Evolutionary conservation across 495 filamentous ascomycete genomes (phyloP).

Genomic region (Penicillium soppii): DNA sequence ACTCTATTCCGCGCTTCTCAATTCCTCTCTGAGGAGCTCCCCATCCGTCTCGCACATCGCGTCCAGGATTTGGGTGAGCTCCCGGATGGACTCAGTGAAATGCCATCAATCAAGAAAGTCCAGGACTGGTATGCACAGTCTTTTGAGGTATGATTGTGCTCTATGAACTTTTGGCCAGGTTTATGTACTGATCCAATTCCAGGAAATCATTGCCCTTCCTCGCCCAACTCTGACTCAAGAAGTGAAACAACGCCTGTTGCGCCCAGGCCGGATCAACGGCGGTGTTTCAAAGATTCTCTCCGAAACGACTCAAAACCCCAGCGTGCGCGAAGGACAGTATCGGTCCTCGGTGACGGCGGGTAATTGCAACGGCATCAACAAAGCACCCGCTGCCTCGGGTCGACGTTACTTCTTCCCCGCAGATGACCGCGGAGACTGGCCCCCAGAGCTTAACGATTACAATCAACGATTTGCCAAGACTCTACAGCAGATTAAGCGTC

Average conservation of each 20-base stretch:
- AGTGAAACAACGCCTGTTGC: constrained; percentile 74
- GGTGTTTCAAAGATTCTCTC: constrained; percentile 65
- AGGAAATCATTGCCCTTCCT: constrained; percentile 89
- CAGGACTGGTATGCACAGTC: constrained; percentile 99
- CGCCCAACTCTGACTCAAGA: constrained; percentile 74
- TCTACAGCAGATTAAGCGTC: constrained; percentile 86
- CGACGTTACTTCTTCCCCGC: constrained; percentile 89
- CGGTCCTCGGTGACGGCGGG: constrained; percentile 59
- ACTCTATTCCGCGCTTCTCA: constrained; percentile 97
- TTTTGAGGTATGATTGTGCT: constrained; percentile 72
- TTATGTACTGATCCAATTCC: constrained; percentile 8
- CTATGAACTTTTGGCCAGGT: not conserved
- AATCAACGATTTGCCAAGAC: constrained; percentile 85
- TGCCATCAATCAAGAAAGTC: constrained; percentile 94
- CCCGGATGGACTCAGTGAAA: constrained; percentile 96
- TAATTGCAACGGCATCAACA: constrained; percentile 50
- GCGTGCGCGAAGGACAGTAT: constrained; percentile 84
- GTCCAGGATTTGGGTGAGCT: constrained; percentile 89
- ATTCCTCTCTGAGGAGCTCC: constrained; percentile 96
- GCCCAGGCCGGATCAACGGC: constrained; percentile 63
- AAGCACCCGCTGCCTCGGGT: constrained; percentile 32
- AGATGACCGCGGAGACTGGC: constrained; percentile 87
- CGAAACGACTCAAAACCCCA: constrained; percentile 85
- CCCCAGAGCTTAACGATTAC: constrained; percentile 90
- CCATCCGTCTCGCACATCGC: constrained; percentile 92